Conservation (phyloP, 176 grass and related monocot species). For the Canna indica region DNA sequence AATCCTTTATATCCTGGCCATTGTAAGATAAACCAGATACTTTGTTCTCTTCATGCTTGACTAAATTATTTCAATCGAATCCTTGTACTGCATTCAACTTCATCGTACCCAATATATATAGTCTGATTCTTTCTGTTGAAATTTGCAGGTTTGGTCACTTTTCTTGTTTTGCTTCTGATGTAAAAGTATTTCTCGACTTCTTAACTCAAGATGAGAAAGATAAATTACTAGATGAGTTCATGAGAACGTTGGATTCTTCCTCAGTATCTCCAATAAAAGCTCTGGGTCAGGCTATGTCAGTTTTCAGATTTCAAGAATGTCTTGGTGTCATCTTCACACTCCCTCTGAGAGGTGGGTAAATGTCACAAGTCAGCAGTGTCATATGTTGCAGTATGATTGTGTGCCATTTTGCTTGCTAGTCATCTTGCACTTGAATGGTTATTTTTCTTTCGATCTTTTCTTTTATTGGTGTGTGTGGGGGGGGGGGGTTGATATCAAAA, state of each 20-base stretch:
- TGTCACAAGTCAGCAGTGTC: not conserved
- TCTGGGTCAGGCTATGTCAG: constrained; percentile 50
- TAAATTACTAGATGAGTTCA: constrained; percentile 52
- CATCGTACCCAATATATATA: not conserved
- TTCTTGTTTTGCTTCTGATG: constrained; percentile 76
- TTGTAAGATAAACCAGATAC: not conserved
- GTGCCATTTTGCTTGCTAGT: no score
- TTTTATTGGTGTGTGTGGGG: no score
- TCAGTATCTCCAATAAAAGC: constrained; percentile 43
- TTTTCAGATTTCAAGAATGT: constrained; percentile 75
- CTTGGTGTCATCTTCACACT: constrained; percentile 43
- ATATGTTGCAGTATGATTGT: not conserved
- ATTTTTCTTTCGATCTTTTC: no score
- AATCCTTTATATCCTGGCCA: not conserved
- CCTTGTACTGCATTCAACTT: not conserved
- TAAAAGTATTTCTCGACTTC: constrained; percentile 65
- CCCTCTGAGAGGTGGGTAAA: constrained; percentile 4
- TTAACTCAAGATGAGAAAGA: constrained; percentile 50
- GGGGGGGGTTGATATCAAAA: no score
- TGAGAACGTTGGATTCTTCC: constrained; percentile 34
- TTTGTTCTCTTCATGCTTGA: not conserved
- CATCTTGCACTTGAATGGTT: no score
- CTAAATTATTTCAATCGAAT: not conserved
- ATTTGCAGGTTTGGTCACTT: constrained; percentile 77
- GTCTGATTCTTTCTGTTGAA: constrained; percentile 9